These are phyloP conservation scores for Hymenoscyphus salicellus DNA, from an alignment of 2,329 filamentous ascomycete species.

Conservation along the genomic window DNA sequence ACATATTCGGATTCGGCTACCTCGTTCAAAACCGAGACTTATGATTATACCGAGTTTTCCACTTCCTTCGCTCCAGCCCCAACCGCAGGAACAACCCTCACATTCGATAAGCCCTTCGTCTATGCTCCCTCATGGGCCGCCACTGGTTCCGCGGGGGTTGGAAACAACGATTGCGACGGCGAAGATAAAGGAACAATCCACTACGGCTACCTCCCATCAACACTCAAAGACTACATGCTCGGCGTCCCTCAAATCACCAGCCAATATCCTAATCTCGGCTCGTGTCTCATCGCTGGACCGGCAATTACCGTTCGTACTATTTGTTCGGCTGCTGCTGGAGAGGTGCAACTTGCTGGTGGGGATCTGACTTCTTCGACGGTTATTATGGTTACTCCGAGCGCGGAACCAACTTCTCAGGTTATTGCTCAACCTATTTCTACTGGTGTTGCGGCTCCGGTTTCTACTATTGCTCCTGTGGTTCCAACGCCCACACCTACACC, in stretches of 20 bases:
- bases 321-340: neutral
- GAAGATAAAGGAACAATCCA: slow-evolving; percentile 1
- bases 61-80: neutral
- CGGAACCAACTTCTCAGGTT: neutral
- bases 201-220: slow-evolving; percentile 4
- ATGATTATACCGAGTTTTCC: neutral
- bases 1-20: neutral
- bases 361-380: slow-evolving; percentile 9
- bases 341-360: slow-evolving; percentile 4
- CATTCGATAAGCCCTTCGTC: slow-evolving; percentile 4
- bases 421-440: neutral
- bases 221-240: slow-evolving; percentile 1
- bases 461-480: neutral
- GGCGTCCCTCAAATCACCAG: neutral
- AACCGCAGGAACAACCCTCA: neutral
- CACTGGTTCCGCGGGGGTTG: neutral
- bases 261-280: slow-evolving; percentile 5
- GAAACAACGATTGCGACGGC: neutral
- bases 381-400: slow-evolving; percentile 2
- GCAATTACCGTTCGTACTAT: neutral
- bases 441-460: neutral
- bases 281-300: slow-evolving; percentile 1
- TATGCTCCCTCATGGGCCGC: slow-evolving; percentile 1
- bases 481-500: neutral
- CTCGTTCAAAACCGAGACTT: neutral